Percentiles rank a stretch among this genome's conserved stretches.
Evolutionary conservation across 2,329 filamentous ascomycete genomes (phyloP).

Genomic region (Clarireedia homoeocarpa): DNA sequence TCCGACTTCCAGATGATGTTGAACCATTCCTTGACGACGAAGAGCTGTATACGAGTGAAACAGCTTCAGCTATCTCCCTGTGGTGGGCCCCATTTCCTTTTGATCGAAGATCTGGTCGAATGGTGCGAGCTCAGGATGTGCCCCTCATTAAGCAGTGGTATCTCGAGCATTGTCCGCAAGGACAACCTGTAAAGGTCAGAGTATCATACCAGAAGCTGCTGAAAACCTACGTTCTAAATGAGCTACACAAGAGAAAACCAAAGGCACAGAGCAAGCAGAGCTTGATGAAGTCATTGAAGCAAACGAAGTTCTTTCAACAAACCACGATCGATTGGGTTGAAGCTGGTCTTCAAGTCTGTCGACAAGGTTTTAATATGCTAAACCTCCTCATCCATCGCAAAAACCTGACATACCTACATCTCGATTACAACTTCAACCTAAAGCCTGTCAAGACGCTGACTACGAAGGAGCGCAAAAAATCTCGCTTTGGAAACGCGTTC

Average conservation of each 20-base stretch:
- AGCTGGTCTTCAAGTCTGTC: constrained; percentile 93
- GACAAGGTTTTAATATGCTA: constrained; percentile 98
- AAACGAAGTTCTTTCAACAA: constrained; percentile 99
- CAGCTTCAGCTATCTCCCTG: constrained; percentile 80
- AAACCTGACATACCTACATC: constrained; percentile 94
- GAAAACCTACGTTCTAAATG: constrained; percentile 93
- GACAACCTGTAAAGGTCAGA: constrained; percentile 90
- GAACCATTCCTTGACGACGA: constrained; percentile 89
- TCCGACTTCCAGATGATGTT: constrained; percentile 69
- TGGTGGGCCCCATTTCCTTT: constrained; percentile 99
- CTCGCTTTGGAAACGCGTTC: constrained; percentile 96
- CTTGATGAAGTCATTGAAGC: constrained; percentile 79
- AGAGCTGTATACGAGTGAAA: constrained; percentile 82
- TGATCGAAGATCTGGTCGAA: constrained; percentile 83
- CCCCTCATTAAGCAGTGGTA: constrained; percentile 98
- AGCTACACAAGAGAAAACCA: constrained; percentile 89
- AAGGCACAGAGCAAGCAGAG: constrained; percentile 96
- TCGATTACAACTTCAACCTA: constrained; percentile 99
- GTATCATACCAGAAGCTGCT: constrained; percentile 98
- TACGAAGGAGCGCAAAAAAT: constrained; percentile 99
- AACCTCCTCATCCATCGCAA: constrained; percentile 97
- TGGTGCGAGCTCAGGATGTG: constrained; percentile 96
- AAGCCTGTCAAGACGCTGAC: constrained; percentile 98
- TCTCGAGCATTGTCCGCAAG: constrained; percentile 84
- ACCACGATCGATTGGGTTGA: constrained; percentile 99